Conservation (phyloP, 1,284 basidiomycete species). For the Fistulinella staudtii region DNA sequence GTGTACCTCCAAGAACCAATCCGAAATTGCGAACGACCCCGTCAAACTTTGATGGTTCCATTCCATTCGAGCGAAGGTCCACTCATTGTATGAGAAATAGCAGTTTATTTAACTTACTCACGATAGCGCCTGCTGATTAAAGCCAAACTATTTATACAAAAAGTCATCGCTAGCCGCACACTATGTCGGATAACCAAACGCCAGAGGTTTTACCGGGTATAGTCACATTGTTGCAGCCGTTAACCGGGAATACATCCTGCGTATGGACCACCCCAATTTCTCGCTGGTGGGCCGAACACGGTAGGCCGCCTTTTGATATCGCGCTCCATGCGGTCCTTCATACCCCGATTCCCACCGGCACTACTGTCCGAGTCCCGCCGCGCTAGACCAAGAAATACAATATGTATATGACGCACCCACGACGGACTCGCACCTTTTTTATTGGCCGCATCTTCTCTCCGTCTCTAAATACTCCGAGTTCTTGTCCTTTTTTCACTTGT, state of each 20-base stretch:
- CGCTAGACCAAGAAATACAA: background rate
- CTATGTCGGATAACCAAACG: background rate
- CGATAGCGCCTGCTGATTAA: constrained; percentile 1
- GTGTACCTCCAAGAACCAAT: constrained; percentile 1
- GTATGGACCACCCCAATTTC: background rate
- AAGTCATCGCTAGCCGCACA: background rate
- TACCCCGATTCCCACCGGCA: constrained; percentile 6
- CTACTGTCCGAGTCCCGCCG: background rate
- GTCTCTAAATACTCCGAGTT: background rate
- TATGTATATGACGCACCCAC: constrained; percentile 1
- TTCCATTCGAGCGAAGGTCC: constrained; percentile 4
- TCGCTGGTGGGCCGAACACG: background rate
- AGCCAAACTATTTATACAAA: background rate
- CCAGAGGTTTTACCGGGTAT: constrained; percentile 1
- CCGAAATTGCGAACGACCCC: background rate
- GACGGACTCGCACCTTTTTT: constrained; percentile 1
- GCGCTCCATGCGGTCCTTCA: constrained; percentile 3
- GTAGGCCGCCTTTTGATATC: constrained; percentile 3
- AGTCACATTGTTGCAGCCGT: constrained; percentile 2
- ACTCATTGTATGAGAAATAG: background rate
- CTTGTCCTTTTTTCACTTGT: background rate
- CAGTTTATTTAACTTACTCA: background rate
- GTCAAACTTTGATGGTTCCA: constrained; percentile 1
- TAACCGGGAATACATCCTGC: background rate
- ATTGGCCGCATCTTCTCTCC: constrained; percentile 3